Base-by-base conservation (phyloP, 176 grass and related monocot species). In the Eleusine coracana region DNA sequence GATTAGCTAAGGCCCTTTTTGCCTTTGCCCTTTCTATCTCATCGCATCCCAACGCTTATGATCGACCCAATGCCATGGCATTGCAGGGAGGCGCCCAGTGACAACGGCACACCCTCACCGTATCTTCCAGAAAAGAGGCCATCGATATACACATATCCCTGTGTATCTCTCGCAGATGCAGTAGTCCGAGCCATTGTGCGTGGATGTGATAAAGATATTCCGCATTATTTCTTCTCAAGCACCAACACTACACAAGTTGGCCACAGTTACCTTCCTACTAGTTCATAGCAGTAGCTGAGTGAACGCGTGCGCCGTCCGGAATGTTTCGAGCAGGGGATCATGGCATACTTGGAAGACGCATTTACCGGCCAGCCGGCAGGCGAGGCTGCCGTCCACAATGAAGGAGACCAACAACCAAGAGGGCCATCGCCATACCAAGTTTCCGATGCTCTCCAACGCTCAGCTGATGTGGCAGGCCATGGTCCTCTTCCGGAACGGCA, bases 21-120 rank as follows among this genome's bases (percentile, higher is more conserved):
- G 18, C 37, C 59, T 64, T 21, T 45, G 45, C 50, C 44, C 77
- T 85, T 89, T 86, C 66, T 77, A 89, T 89, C 87, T 75, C 87
- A 71, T 64, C 76, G 34, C 64, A 70, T 77, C 52, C 17, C 55
- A 25, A 38, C 25, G 36, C 11, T 37, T 59, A 39, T 48, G 8
- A 7, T 12, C 77, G 66, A 67, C 10, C 14, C 40, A 66, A 28
- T 28, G 34, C 42, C 40, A 51, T 39, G 21, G 76, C 39, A 25
- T 34, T 34, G 31, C 31, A 34, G 31, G 31, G 31, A 34, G 31
- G 31, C 31, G 61, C 45, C 44, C 68, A 81, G 36, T 75, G 50
- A 81, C 37, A 54, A 6, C 4, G 44, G 67, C 74, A 79, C 80
- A 72, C 25, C 46, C 0, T 5, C 38, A 3, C 52, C 77, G 17